Base-by-base conservation (phyloP, 164 flowering plant species). In the Stephania cephalantha region DNA sequence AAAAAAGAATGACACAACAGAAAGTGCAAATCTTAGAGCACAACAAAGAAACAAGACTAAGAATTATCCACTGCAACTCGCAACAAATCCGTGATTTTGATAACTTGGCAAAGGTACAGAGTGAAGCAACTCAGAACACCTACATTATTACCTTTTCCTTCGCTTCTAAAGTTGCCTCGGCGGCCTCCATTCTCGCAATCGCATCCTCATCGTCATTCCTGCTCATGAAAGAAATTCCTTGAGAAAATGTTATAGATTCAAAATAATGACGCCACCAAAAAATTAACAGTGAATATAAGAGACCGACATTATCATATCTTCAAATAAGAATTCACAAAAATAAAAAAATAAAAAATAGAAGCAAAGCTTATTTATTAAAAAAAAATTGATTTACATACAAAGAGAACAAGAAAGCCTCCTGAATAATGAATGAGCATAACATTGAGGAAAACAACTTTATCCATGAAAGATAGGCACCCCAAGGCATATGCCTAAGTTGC, bases 171-270 rank as follows among this genome's bases (percentile, higher is more conserved):
- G 90, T 91, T 76, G 88, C 90, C 86, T 88, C 93, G 25, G 94
- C 89, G 78, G 93, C 98, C 79, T 88, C 87, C 99, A 90, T 94
- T 79, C 81, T 88, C 45, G 90, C 85, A 20, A 96, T 72, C 74
- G 98, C 81, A 83, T 88, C 97, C 80, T 80, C 74, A n/a, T 84
- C 87, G 48, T 76, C 89, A 80, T 87, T 85, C 86, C 95, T 89
- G 87, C 73, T 55, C 63, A 82, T 79, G 75, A 52, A 78, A 73
- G 69, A 13, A 69, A 45, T 29, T 25, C 45, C 72, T 31, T 78
- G n/a, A 78, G 8, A 58, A 63, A 74, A 74, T 29, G 46, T 65
- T 7, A 74, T 46, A 7, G 20, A 61, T 7, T 18, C 7, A 17
- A 61, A 61, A n/a, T 61, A 20, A 3, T 61, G 20, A 61, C 6